A percentile compares a stretch with the other conserved stretches of the same genome.
Evolutionary conservation across 2,329 filamentous ascomycete species (phyloP).

Genomic region (Exophiala sideris): DNA sequence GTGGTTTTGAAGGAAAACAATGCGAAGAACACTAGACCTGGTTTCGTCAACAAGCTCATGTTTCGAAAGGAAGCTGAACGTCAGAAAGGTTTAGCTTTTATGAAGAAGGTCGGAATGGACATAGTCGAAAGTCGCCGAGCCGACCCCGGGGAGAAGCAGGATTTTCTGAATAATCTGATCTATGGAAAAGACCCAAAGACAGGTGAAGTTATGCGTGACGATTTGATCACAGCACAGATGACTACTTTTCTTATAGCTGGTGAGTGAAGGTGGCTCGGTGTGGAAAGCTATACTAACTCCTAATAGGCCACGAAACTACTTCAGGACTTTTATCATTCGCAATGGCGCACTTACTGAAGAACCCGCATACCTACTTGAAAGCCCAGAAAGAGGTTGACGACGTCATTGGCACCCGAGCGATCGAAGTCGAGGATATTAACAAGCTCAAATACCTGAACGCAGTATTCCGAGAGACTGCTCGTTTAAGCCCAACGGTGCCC

Average conservation of each 20-base stretch:
- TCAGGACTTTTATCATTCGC: slow-evolving; percentile 64
- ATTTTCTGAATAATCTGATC: slow-evolving; percentile 68
- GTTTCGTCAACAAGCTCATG: slow-evolving; percentile 46
- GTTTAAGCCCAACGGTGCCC: slow-evolving; percentile 52
- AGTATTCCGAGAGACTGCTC: slow-evolving; percentile 61
- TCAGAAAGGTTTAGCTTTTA: slow-evolving; percentile 37
- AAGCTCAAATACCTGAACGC: slow-evolving; percentile 66
- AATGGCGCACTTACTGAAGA: slow-evolving; percentile 62
- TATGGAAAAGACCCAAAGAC: slow-evolving; percentile 65
- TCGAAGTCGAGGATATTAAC: slow-evolving; percentile 59
- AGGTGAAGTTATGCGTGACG: slow-evolving; percentile 61
- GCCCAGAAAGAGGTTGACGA: slow-evolving; percentile 65
- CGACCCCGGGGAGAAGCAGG: slow-evolving; percentile 57
- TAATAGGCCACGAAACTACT: slow-evolving; percentile 63
- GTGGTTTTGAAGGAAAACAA: slow-evolving; percentile 57
- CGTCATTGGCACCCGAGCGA: slow-evolving; percentile 57
- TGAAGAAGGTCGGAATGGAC: slow-evolving; percentile 50
- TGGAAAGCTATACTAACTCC: background rate
- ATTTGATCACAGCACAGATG: slow-evolving; percentile 65
- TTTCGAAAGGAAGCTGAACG: slow-evolving; percentile 27
- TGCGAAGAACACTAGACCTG: slow-evolving; percentile 47
- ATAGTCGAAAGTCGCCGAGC: slow-evolving; percentile 58
- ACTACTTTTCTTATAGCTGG: slow-evolving; percentile 69
- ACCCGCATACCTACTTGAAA: slow-evolving; percentile 57
- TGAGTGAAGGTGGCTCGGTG: slow-evolving; percentile 19